Evolutionary conservation across 2,329 filamentous ascomycete species (phyloP).

Genomic region (Nannizzia gypsea): DNA sequence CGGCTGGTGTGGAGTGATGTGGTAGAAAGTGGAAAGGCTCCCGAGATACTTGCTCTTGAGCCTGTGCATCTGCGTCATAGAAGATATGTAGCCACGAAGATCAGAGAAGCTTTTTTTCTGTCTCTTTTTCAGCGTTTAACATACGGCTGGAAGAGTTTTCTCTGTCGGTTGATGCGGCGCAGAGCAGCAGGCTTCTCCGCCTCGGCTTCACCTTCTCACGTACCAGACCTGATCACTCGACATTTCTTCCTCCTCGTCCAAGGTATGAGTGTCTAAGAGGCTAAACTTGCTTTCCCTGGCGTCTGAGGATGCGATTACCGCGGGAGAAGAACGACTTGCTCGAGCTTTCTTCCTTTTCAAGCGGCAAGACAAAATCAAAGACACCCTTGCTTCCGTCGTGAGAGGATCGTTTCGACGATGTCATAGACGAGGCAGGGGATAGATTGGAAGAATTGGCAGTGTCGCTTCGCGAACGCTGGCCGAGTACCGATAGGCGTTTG

Average conservation of each 20-base stretch:
- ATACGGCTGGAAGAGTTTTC: constrained; percentile 28
- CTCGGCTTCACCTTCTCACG: constrained; percentile 18
- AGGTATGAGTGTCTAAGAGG: constrained; percentile 25
- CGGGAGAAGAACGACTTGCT: constrained; percentile 33
- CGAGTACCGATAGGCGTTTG: constrained; percentile 31
- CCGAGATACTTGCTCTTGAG: constrained; percentile 45
- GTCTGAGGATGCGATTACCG: constrained; percentile 36
- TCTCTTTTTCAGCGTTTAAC: constrained; percentile 14
- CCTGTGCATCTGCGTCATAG: constrained; percentile 24
- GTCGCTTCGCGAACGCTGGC: constrained; percentile 31
- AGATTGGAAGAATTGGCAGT: constrained; percentile 37
- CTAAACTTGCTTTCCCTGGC: constrained; percentile 38
- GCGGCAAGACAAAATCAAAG: constrained; percentile 18
- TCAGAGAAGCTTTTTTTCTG: not conserved
- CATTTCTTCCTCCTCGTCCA: constrained; percentile 31
- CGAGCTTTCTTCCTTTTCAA: constrained; percentile 26
- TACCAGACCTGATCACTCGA: constrained; percentile 22
- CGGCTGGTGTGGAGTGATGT: constrained; percentile 50
- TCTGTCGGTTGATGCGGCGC: constrained; percentile 23
- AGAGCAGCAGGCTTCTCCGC: constrained; percentile 20
- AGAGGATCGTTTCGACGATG: constrained; percentile 22
- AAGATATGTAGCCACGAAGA: not conserved
- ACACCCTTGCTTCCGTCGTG: constrained; percentile 25
- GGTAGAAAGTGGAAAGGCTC: constrained; percentile 54
- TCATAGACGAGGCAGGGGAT: constrained; percentile 36